A percentile compares a stretch with the other conserved stretches of the same genome.
Conservation (phyloP, 129 eudicot genomes). For the Chrysanthemum seticuspe region DNA sequence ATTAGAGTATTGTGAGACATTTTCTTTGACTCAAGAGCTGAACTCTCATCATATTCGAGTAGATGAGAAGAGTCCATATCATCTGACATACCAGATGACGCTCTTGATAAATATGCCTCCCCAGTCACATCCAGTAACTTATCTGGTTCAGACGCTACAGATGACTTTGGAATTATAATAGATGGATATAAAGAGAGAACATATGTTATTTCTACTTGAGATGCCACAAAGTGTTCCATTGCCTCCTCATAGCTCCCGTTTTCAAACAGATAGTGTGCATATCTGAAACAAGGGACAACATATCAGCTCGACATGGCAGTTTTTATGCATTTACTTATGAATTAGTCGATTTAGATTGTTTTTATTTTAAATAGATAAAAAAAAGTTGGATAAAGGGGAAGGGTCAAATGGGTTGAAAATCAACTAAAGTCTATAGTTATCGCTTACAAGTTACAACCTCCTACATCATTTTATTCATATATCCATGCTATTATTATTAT, state of each 20-base stretch:
- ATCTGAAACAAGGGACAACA: slow-evolving; percentile 47
- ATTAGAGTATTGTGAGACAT: slow-evolving; percentile 89
- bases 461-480: too few species aligned
- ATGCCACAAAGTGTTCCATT: slow-evolving; percentile 90
- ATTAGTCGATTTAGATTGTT: too few species aligned
- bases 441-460: too few species aligned
- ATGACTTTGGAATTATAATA: slow-evolving; percentile 74
- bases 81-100: slow-evolving; percentile 80
- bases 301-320: neutral
- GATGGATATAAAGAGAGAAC: slow-evolving; percentile 90
- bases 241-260: slow-evolving; percentile 98
- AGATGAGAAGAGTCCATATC: slow-evolving; percentile 66
- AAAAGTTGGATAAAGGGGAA: too few species aligned
- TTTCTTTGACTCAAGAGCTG: slow-evolving; percentile 82
- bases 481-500: too few species aligned
- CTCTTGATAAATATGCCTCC: slow-evolving; percentile 72
- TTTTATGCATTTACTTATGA: too few species aligned
- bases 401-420: too few species aligned
- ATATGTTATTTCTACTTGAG: slow-evolving; percentile 91
- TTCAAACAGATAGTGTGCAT: slow-evolving; percentile 89
- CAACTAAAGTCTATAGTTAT: too few species aligned
- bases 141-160: slow-evolving; percentile 61
- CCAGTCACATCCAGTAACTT: slow-evolving; percentile 63
- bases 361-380: too few species aligned
- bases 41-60: slow-evolving; percentile 66